Evolutionary conservation across 1,139 yeast species (phyloP), one percentile per base, ranked within the genome.

Genomic region (Eremothecium coryli): DNA sequence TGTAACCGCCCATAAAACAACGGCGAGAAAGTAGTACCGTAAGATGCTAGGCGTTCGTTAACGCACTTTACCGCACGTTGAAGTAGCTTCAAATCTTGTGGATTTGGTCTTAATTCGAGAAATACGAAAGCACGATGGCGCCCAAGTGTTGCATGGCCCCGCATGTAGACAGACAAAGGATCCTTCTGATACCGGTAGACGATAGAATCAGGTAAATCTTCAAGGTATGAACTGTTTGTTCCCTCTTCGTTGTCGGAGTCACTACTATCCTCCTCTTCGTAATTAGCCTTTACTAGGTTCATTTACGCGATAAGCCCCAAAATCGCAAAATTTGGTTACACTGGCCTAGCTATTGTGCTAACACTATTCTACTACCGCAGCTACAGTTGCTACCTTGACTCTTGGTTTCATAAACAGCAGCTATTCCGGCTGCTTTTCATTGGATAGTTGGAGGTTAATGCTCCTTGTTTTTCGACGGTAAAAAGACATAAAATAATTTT

Each of bases 131-230:
- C 10, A 10, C 22, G 22, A 10, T 8, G 10, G 10, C 9, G 7
- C 7, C 10, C 10, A 20, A 7, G 7, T 20, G 9, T 20, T 10
- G 22, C 7, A n/a, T n/a, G n/a, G n/a, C n/a, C n/a, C n/a, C n/a
- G n/a, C n/a, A n/a, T n/a, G n/a, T n/a, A n/a, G n/a, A n/a, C n/a
- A 20, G 22, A 10, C 22, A 20, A 8, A 2, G 56, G 56, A 20
- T 36, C 37, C 23, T 50, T 43, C 27, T 45, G 43, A 32, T 45
- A 50, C 26, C 48, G 50, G 23, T 49, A 45, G 4, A 43, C 25
- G 9, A 52, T 29, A 4, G 33, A 38, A 18, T 32, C 26, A 3
- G 55, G 46, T 10, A 50, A 20, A 9, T 25, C 33, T 11, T 49
- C 46, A 22, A 40, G 26, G 14, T 15, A 12, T 29, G 29, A 7